Percentiles rank a stretch among this genome's conserved stretches.
Conservation (phyloP, 768 basidiomycete species). For the Hericium rajendrae region DNA sequence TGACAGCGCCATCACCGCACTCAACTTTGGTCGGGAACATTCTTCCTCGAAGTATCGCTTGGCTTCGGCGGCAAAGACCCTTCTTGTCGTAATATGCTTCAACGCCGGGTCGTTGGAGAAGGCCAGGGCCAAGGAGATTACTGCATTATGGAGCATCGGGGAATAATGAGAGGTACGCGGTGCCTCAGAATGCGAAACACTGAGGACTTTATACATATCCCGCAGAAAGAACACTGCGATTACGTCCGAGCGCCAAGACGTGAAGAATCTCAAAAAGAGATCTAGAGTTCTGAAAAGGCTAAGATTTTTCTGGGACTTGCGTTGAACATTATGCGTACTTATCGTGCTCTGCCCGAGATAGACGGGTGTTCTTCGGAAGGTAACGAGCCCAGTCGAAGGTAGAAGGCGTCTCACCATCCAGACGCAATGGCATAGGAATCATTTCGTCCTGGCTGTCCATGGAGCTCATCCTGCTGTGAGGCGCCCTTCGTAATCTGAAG, state of each 20-base stretch:
- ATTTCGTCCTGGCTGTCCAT: neutral
- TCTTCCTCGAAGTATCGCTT: conserved; percentile 31
- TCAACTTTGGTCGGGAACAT: conserved; percentile 29
- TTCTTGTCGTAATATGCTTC: conserved; percentile 19
- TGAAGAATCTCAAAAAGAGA: conserved; percentile 29
- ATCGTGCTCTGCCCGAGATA: conserved; percentile 22
- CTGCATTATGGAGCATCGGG: conserved; percentile 63
- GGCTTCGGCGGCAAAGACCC: conserved; percentile 27
- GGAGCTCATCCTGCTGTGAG: neutral
- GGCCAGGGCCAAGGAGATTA: conserved; percentile 35
- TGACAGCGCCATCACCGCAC: conserved; percentile 30
- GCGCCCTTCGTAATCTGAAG: neutral
- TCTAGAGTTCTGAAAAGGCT: conserved; percentile 22
- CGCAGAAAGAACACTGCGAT: conserved; percentile 30
- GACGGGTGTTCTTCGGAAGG: conserved; percentile 20
- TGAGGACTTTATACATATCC: conserved; percentile 32
- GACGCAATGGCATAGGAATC: neutral
- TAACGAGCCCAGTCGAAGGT: conserved; percentile 22
- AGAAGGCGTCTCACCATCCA: neutral
- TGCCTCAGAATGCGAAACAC: conserved; percentile 14
- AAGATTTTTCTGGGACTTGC: neutral
- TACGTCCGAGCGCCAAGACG: conserved; percentile 30
- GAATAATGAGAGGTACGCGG: conserved; percentile 53
- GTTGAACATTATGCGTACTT: conserved; percentile 4
- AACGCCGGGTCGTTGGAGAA: conserved; percentile 28